Evolutionary conservation across 2,329 filamentous ascomycete species (phyloP), one percentile per base, ranked within the genome.

Genomic region (Calonectria honghensis): DNA sequence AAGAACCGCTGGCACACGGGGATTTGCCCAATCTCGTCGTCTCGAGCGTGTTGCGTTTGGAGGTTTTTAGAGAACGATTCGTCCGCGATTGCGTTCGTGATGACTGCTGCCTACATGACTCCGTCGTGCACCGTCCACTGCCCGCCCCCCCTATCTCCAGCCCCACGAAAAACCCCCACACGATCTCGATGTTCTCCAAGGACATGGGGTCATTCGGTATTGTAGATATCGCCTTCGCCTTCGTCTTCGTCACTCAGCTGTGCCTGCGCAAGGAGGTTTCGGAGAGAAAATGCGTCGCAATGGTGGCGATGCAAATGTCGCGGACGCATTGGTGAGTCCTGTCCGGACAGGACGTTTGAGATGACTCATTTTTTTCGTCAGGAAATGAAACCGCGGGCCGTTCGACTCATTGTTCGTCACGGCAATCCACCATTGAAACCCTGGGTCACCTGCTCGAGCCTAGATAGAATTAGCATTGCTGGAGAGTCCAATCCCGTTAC

Each of bases 81-180:
- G 73, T 45, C 35, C 32, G 39, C 48, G n/a, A 41, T 39, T 61
- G 70, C 51, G 59, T 18, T 68, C 69, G 68, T 35, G 45, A 66
- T 29, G 31, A 68, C 39, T 80, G 79, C 70, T 80, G 79, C 79
- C 79, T 80, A 70, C 48, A 41, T 68, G 73, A 65, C 45, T 72
- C 71, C 70, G 64, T 70, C 20, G 59, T 50, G 54, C 29, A 59
- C 48, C 51, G 63, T 64, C 35, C 67, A 52, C 27, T 59, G 10
- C 24, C 24, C 24, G 35, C 57, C 32, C 20, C 31, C 54, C 31
- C n/a, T 24, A 16, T 37, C 57, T 6, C 18, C 18, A 32, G 64
- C 35, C 72, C 73, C 76, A 67, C 68, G 66, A 51, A 29, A 35
- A 20, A 27, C 51, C 37, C 66, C 50, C 57, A 41, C 66, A 51